phyloP scores from a whole-genome alignment of 1,284 basidiomycete species.

The Cerioporus squamosus region DNA sequence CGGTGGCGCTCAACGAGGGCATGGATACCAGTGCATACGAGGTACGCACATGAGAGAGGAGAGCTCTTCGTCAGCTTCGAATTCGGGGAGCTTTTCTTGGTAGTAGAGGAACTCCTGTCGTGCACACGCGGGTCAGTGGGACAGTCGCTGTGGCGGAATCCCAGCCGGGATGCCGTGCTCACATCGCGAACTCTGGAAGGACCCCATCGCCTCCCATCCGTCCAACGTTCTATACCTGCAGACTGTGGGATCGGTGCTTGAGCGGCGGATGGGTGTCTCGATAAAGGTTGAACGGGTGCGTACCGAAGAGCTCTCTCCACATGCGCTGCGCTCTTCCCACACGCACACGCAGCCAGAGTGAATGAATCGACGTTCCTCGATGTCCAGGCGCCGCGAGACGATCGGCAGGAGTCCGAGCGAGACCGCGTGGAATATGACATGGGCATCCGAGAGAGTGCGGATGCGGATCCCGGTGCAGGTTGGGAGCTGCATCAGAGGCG shows the following conservation, averaged over 20 bases:
- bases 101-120: conserved; percentile 45
- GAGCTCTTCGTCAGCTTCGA: conserved; percentile 31
- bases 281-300: conserved; percentile 16
- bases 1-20: not conserved
- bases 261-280: conserved; percentile 19
- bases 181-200: conserved; percentile 79
- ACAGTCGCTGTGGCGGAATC: not conserved
- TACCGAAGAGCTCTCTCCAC: conserved; percentile 43
- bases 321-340: conserved; percentile 49
- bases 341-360: conserved; percentile 49
- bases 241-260: conserved; percentile 11
- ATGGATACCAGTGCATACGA: not conserved
- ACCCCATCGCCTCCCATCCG: conserved; percentile 63
- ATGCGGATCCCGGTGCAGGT: conserved; percentile 48
- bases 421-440: conserved; percentile 48
- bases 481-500: conserved; percentile 44
- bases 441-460: conserved; percentile 44
- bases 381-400: conserved; percentile 45
- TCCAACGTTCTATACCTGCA: conserved; percentile 74
- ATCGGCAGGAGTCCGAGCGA: conserved; percentile 41
- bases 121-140: conserved; percentile 7
- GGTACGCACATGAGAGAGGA: conserved; percentile 29
- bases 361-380: conserved; percentile 47
- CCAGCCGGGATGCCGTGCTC: conserved; percentile 29
- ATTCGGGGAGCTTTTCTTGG: conserved; percentile 42